phyloP scores from a whole-genome alignment of 2,329 filamentous ascomycete genomes.

The Macrophomina tecta region DNA sequence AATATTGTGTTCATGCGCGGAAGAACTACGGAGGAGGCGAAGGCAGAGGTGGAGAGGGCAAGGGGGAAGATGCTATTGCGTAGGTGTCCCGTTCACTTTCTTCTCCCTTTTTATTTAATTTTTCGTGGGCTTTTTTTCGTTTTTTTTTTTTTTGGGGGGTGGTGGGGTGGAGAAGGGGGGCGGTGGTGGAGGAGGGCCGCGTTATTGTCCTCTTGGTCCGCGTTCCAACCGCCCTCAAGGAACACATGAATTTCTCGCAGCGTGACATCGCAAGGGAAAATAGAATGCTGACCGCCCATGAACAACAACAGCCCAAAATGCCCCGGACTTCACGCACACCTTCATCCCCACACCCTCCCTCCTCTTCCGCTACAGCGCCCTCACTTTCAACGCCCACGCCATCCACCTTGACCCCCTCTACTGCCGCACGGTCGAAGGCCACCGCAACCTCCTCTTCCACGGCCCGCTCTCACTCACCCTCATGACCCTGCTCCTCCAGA shows the following conservation, averaged over 20 bases:
- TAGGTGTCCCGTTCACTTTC: conserved; percentile 30
- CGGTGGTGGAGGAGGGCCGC: no score
- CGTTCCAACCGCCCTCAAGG: no score
- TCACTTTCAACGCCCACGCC: conserved; percentile 89
- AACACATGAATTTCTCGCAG: background rate
- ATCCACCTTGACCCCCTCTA: conserved; percentile 85
- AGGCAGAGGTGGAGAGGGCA: conserved; percentile 37
- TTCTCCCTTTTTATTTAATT: no score
- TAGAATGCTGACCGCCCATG: background rate
- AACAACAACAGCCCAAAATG: conserved; percentile 50
- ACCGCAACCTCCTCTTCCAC: conserved; percentile 79
- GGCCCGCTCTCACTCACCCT: conserved; percentile 82
- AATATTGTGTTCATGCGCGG: conserved; percentile 69
- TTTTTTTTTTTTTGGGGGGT: no score
- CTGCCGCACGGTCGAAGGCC: conserved; percentile 73
- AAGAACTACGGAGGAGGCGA: conserved; percentile 47
- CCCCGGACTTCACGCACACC: conserved; percentile 62
- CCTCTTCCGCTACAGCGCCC: conserved; percentile 76
- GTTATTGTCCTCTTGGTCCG: no score
- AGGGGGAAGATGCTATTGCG: conserved; percentile 46
- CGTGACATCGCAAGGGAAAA: background rate
- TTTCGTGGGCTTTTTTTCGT: no score
- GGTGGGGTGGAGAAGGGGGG: no score
- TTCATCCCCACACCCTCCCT: conserved; percentile 72
- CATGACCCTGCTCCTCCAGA: conserved; percentile 70